A percentile compares a stretch with the other conserved stretches of the same genome.
These are phyloP conservation scores for Bipolaris cookei DNA, from an alignment of 2,329 filamentous ascomycete genomes.

Conservation along the genomic window DNA sequence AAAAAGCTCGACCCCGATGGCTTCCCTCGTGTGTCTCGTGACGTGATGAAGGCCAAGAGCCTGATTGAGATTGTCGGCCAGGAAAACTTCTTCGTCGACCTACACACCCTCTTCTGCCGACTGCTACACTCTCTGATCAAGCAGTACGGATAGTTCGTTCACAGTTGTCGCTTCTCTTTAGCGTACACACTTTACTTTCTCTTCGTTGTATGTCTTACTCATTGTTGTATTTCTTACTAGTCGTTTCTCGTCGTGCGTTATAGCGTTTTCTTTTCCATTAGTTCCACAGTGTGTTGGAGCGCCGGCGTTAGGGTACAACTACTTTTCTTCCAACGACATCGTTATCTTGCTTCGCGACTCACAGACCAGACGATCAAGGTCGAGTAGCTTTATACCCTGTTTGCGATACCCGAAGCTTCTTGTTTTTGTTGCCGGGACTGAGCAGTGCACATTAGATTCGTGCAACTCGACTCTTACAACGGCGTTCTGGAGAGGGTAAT, in stretches of 20 bases:
- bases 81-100: slow-evolving; percentile 63
- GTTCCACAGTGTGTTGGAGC: slow-evolving; percentile 32
- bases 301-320: slow-evolving; percentile 22
- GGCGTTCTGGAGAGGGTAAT: slow-evolving; percentile 16
- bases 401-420: slow-evolving; percentile 34
- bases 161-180: slow-evolving; percentile 1
- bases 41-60: slow-evolving; percentile 60
- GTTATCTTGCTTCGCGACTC: slow-evolving; percentile 8
- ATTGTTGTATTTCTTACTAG: neutral
- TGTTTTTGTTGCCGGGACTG: slow-evolving; percentile 18
- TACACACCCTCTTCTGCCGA: slow-evolving; percentile 60
- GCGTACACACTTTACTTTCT: slow-evolving; percentile 25
- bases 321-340: slow-evolving; percentile 10
- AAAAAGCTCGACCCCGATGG: slow-evolving; percentile 63
- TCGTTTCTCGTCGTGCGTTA: slow-evolving; percentile 16
- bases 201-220: slow-evolving; percentile 26
- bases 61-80: slow-evolving; percentile 65
- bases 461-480: slow-evolving; percentile 17
- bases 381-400: slow-evolving; percentile 32
- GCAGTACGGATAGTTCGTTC: slow-evolving; percentile 42
- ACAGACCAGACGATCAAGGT: slow-evolving; percentile 1
- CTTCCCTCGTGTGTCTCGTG: slow-evolving; percentile 59
- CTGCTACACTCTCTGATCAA: slow-evolving; percentile 49
- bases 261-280: slow-evolving; percentile 25
- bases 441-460: slow-evolving; percentile 23